Evolutionary conservation across 2,329 filamentous ascomycete genomes (phyloP).

Genomic region (Fusarium metavorans): DNA sequence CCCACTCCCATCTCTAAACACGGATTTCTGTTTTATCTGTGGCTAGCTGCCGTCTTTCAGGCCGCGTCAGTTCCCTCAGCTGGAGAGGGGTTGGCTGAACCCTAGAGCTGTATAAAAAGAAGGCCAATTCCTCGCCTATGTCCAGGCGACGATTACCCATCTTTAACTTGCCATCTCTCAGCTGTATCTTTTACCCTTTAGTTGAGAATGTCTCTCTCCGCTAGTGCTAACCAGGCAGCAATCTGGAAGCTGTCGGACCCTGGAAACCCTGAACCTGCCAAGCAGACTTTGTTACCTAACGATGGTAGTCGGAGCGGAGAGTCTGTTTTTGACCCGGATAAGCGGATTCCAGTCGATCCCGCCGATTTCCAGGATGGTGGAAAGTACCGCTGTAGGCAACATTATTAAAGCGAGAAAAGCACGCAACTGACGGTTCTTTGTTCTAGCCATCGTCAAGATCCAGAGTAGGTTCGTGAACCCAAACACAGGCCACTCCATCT

Average conservation of each 20-base stretch:
- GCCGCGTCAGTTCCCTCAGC: background rate
- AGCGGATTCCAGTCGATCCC: conserved; percentile 12
- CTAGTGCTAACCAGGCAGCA: conserved; percentile 22
- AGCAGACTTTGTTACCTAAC: conserved; percentile 15
- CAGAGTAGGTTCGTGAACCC: conserved; percentile 22
- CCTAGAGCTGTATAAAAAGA: background rate
- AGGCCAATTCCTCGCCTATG: background rate
- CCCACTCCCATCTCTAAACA: background rate
- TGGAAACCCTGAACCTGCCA: conserved; percentile 3
- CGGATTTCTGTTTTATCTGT: background rate
- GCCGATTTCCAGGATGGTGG: conserved; percentile 24
- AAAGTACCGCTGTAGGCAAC: conserved; percentile 29
- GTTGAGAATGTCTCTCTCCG: background rate
- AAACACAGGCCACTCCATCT: background rate
- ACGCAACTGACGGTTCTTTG: background rate
- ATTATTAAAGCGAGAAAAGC: background rate
- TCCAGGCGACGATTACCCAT: fast-evolving
- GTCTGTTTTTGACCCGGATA: conserved; percentile 25
- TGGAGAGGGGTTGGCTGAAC: background rate
- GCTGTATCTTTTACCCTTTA: too few relatives aligned
- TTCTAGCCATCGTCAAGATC: conserved; percentile 34
- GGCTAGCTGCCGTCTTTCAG: background rate
- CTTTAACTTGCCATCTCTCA: background rate
- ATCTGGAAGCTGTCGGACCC: conserved; percentile 22
- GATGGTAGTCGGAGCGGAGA: conserved; percentile 13